Percentiles rank a stretch among this genome's conserved stretches.
Conservation (phyloP, 345 rosid genomes). For the Arabidopsis suecica region DNA sequence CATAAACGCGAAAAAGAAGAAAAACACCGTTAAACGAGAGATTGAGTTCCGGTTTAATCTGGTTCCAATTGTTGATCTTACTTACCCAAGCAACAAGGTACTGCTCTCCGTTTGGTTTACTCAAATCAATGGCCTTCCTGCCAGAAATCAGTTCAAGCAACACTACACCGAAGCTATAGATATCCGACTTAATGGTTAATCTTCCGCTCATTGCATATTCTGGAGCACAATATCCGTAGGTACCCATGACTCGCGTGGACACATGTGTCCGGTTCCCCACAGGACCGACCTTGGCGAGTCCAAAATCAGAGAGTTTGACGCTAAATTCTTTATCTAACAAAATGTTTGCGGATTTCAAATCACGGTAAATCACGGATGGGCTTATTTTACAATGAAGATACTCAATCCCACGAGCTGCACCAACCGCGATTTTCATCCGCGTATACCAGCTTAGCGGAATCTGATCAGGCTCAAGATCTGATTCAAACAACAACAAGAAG, state of each 20-base stretch:
- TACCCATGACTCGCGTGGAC: conserved; percentile 95
- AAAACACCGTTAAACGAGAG: neutral
- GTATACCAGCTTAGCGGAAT: conserved; percentile 73
- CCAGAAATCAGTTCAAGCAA: conserved; percentile 90
- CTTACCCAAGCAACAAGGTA: conserved; percentile 86
- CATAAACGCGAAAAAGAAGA: neutral
- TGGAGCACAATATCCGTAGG: conserved; percentile 97
- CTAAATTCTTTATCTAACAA: conserved; percentile 71
- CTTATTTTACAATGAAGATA: conserved; percentile 89
- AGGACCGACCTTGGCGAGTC: conserved; percentile 92
- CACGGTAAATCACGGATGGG: conserved; percentile 92
- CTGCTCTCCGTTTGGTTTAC: conserved; percentile 67
- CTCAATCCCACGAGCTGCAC: conserved; percentile 87
- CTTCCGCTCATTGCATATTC: conserved; percentile 97
- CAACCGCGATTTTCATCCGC: conserved; percentile 86
- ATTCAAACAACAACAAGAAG: conserved; percentile 14
- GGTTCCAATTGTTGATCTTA: neutral
- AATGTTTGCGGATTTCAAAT: conserved; percentile 89
- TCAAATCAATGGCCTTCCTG: conserved; percentile 72
- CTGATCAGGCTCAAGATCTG: conserved; percentile 65
- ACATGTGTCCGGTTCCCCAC: conserved; percentile 93
- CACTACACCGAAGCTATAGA: conserved; percentile 90
- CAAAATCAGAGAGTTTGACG: conserved; percentile 90
- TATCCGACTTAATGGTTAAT: conserved; percentile 89
- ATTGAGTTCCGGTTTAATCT: neutral